Evolutionary conservation across 2,329 filamentous ascomycete species (phyloP).

Genomic region (Curvularia lunata): DNA sequence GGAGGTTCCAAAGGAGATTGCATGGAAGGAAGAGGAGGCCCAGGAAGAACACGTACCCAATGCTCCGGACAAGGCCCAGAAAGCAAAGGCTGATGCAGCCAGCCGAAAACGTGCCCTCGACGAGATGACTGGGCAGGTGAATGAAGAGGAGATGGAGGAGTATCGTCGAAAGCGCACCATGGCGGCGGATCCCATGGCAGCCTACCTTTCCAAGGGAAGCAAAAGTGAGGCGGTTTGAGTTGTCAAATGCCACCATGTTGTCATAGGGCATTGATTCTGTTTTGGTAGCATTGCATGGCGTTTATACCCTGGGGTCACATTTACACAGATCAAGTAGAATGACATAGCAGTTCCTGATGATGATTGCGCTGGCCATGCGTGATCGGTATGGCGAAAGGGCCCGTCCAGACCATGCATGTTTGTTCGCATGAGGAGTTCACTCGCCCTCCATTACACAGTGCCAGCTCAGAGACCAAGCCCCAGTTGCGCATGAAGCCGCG

Average conservation of each 20-base stretch:
- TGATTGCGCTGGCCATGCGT: constrained; percentile 43
- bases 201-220: constrained; percentile 68
- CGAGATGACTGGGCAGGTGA: constrained; percentile 78
- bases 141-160: constrained; percentile 84
- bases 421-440: constrained; percentile 25
- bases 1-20: constrained; percentile 49
- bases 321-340: constrained; percentile 37
- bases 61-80: constrained; percentile 50
- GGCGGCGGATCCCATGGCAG: constrained; percentile 86
- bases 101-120: constrained; percentile 75
- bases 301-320: constrained; percentile 32
- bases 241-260: constrained; percentile 12
- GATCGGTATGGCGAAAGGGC: constrained; percentile 34
- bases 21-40: constrained; percentile 53
- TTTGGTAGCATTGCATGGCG: constrained; percentile 46
- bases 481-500: constrained; percentile 45
- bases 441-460: constrained; percentile 27
- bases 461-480: constrained; percentile 31
- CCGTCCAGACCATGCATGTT: constrained; percentile 16
- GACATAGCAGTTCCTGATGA: constrained; percentile 42
- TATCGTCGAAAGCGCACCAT: constrained; percentile 78
- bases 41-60: constrained; percentile 54
- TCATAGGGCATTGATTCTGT: constrained; percentile 22
- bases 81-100: constrained; percentile 50
- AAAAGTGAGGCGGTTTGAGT: constrained; percentile 68